phyloP scores from a whole-genome alignment of 2,329 filamentous ascomycete genomes.

The Colletotrichum tabaci region DNA sequence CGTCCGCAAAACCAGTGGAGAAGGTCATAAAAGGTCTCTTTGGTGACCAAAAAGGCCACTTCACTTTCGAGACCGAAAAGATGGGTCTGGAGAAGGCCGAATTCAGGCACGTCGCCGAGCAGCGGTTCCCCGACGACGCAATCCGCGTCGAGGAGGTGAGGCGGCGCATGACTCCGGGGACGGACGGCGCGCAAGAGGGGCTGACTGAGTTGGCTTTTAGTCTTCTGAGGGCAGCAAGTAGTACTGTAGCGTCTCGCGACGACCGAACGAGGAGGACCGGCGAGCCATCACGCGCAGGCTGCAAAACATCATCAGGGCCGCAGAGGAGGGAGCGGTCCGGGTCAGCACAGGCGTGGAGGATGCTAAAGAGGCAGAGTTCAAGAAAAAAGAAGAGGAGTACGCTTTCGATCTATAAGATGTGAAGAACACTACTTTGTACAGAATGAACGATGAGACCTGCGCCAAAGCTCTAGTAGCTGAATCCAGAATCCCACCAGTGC shows the following conservation, averaged over 20 bases:
- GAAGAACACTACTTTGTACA: conserved; percentile 11
- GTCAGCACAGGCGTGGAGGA: neutral
- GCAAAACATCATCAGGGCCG: neutral
- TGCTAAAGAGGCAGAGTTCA: neutral
- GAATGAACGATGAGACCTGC: conserved; percentile 12
- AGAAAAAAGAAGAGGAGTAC: conserved; percentile 1
- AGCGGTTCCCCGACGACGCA: neutral
- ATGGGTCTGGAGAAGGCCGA: conserved; percentile 4
- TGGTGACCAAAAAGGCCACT: neutral
- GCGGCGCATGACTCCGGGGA: neutral
- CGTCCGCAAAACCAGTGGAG: neutral
- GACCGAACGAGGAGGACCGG: conserved; percentile 1
- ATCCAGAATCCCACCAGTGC: conserved; percentile 72
- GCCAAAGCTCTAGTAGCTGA: conserved; percentile 50
- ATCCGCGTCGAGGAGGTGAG: conserved; percentile 10
- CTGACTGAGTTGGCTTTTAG: neutral
- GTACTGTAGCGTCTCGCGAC: conserved; percentile 10
- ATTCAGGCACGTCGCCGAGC: neutral
- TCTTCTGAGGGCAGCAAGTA: conserved; percentile 6
- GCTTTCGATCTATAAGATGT: neutral
- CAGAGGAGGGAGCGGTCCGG: neutral
- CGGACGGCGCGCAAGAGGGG: neutral
- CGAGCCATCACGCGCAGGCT: neutral
- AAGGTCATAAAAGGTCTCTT: neutral
- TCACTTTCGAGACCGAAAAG: conserved; percentile 2